These are phyloP conservation scores for Aspergillus fructus DNA, from an alignment of 2,329 filamentous ascomycete genomes.

Conservation along the genomic window DNA sequence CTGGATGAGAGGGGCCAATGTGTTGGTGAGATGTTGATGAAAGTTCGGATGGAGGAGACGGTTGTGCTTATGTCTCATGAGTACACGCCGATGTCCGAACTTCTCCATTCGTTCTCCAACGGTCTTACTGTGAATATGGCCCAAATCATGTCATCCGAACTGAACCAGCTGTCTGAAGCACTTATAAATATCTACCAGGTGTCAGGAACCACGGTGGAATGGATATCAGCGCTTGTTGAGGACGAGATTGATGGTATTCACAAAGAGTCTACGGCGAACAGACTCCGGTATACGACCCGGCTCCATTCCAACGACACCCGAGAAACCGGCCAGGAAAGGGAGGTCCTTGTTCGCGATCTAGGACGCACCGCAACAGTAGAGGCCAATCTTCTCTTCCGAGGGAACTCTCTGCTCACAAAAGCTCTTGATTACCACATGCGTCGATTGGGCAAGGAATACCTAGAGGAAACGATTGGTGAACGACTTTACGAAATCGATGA, in stretches of 20 bases:
- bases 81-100: conserved; percentile 77
- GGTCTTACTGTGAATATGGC: conserved; percentile 84
- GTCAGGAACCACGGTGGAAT: conserved; percentile 77
- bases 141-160: conserved; percentile 71
- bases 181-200: conserved; percentile 95
- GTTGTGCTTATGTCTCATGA: conserved; percentile 84
- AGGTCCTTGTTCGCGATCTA: conserved; percentile 63
- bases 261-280: conserved; percentile 71
- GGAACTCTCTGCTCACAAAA: conserved; percentile 91
- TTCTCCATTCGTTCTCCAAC: conserved; percentile 80
- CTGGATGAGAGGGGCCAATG: conserved; percentile 72
- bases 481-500: conserved; percentile 88
- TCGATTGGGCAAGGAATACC: conserved; percentile 84
- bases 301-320: conserved; percentile 62
- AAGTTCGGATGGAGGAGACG: conserved; percentile 79
- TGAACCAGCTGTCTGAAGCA: conserved; percentile 78
- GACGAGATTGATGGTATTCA: conserved; percentile 95
- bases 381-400: conserved; percentile 90
- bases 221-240: conserved; percentile 90
- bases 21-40: conserved; percentile 82
- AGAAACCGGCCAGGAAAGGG: conserved; percentile 56
- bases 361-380: conserved; percentile 69
- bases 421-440: conserved; percentile 95
- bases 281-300: conserved; percentile 62
- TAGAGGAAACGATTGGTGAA: conserved; percentile 82